Evolutionary conservation across 345 rosid species (phyloP).

Genomic region (Dimocarpus longan): DNA sequence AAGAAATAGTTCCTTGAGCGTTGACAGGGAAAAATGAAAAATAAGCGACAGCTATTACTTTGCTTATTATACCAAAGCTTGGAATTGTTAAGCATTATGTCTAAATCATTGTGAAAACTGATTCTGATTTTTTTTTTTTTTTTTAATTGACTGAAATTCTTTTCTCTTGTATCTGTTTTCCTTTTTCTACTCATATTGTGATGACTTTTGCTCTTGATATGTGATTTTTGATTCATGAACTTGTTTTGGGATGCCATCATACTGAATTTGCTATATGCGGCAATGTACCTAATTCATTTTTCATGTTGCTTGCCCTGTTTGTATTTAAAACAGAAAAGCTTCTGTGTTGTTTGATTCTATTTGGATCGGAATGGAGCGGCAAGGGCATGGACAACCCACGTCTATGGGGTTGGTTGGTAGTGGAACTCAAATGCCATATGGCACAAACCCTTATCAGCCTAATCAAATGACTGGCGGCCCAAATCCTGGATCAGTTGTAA

Average conservation of each 20-base stretch:
- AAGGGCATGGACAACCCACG: slow-evolving; percentile 72
- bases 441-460: slow-evolving; percentile 60
- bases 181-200: neutral
- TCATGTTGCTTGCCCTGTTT: slow-evolving; percentile 13
- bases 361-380: slow-evolving; percentile 68
- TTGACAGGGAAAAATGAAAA: neutral
- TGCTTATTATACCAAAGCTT: too few relatives aligned
- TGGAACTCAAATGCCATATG: slow-evolving; percentile 52
- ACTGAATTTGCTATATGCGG: neutral
- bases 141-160: neutral
- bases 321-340: slow-evolving; percentile 13
- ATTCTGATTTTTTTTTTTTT: neutral
- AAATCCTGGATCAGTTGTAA: slow-evolving; percentile 39
- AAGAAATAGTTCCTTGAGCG: neutral
- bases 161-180: neutral
- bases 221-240: neutral
- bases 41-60: too few relatives aligned
- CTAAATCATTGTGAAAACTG: neutral
- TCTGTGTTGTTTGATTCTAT: slow-evolving; percentile 16
- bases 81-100: neutral
- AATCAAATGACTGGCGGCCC: slow-evolving; percentile 54
- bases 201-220: neutral
- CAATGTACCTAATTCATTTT: neutral
- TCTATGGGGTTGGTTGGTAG: slow-evolving; percentile 49
- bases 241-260: neutral